phyloP scores from a whole-genome alignment of 169 alveolate species.

The Theileria annulata region DNA sequence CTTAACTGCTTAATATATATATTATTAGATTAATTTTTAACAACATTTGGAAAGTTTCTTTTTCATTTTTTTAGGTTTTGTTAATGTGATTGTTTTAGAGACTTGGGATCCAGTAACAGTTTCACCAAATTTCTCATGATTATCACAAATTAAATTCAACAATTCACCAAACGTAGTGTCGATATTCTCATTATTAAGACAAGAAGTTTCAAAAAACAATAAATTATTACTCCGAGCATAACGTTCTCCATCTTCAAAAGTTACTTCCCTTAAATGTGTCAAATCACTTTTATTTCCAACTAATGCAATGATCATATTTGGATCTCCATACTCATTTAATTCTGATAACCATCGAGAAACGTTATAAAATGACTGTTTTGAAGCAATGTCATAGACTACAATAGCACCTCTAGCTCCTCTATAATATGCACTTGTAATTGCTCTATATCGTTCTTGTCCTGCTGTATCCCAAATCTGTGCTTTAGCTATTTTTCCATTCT shows the following conservation, averaged over 20 bases:
- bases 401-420: slow-evolving; percentile 99
- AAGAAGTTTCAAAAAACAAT: slow-evolving; percentile 94
- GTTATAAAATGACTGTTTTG: slow-evolving; percentile 90
- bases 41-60: slow-evolving; percentile 26
- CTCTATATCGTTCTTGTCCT: slow-evolving; percentile 99
- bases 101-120: not conserved
- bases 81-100: slow-evolving; percentile 5
- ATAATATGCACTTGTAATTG: slow-evolving; percentile 98
- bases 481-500: slow-evolving; percentile 89
- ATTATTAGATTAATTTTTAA: too few relatives aligned
- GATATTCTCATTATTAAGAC: slow-evolving; percentile 93
- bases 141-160: slow-evolving; percentile 74
- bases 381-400: slow-evolving; percentile 97
- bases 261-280: slow-evolving; percentile 85
- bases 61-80: slow-evolving; percentile 16
- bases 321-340: slow-evolving; percentile 95
- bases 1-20: too few relatives aligned
- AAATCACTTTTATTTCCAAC: slow-evolving; percentile 98
- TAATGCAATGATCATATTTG: slow-evolving; percentile 91
- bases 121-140: slow-evolving; percentile 45
- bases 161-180: slow-evolving; percentile 89
- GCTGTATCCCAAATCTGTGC: slow-evolving; percentile 99
- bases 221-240: slow-evolving; percentile 89
- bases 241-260: slow-evolving; percentile 89
- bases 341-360: slow-evolving; percentile 96